Evolutionary conservation across 176 grass and related monocot species (phyloP), one percentile per base, ranked within the genome.

Genomic region (Microstegium vimineum): DNA sequence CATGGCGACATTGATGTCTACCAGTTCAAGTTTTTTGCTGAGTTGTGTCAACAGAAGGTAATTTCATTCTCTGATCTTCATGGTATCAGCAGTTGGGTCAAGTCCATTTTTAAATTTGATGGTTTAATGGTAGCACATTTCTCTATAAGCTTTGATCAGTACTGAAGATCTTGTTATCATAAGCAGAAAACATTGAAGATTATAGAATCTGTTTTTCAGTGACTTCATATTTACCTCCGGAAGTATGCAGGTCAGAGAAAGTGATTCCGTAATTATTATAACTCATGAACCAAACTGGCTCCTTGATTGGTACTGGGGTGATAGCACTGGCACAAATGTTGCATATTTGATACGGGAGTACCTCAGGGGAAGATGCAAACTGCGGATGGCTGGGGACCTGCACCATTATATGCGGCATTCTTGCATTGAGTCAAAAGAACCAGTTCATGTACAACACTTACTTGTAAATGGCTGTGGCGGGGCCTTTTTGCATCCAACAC

Each of bases 401-500:
- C 96, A 99, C 82, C 96, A 99, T 86, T 99, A 99, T 85, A 99
- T 99, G 96, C 96, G 91, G 20, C 96, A 99, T 84, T 99, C 93
- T 36, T 90, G 18, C 69, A 59, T 73, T 16, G 86, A 90, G 40
- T 86, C 82, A 56, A 84, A 75, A 41, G 80, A 82, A 71, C 72
- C 89, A 89, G 87, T 90, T 82, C 86, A 90, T 83, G 89, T 99
- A 23, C 89, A 99, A 11, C 89, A 99, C 89, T 91, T 99, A 17
- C 81, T 99, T 82, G 96, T 99, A 47, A 99, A 99, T 80, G 96
- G 93, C 25, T 99, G 96, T 89, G 96, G 96, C 18, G 96, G 96
- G 69, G 96, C 96, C 54, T 99, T 99, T 83, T 78, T 99, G 69
- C 96, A 99, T 73, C 96, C 96, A 59, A 99, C 96, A 33, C 96